Conservation (phyloP, 352 stramenopile genomes). For the Pythium phragmitis region DNA sequence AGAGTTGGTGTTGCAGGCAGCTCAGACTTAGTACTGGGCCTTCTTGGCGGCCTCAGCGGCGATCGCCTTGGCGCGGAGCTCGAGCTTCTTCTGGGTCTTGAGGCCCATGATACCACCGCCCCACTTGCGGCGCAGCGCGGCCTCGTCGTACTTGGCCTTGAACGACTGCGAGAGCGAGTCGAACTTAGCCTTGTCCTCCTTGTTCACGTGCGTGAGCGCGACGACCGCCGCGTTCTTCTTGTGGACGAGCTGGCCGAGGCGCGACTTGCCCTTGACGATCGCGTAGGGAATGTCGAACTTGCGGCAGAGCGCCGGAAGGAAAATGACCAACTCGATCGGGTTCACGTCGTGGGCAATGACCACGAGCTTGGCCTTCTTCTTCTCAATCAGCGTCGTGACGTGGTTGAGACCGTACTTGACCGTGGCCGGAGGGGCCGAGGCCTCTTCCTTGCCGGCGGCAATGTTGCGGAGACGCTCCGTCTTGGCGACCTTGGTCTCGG, state of each 20-base stretch:
- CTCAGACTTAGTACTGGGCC: conserved; percentile 89
- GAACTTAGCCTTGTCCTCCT: conserved; percentile 97
- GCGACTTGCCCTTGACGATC: conserved; percentile 99
- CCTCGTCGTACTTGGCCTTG: conserved; percentile 97
- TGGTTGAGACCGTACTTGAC: conserved; percentile 99
- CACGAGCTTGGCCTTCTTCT: conserved; percentile 99
- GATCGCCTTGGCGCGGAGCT: conserved; percentile 97
- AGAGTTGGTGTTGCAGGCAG: conserved; percentile 3
- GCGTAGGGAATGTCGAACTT: conserved; percentile 99
- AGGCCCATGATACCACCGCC: conserved; percentile 99
- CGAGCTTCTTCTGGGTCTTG: conserved; percentile 99
- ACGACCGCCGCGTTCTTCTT: conserved; percentile 97
- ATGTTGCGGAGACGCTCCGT: conserved; percentile 96
- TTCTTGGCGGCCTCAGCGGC: conserved; percentile 99
- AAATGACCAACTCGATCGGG: conserved; percentile 98
- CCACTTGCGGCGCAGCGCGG: conserved; percentile 93
- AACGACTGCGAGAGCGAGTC: conserved; percentile 92
- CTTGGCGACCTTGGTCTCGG: conserved; percentile 98
- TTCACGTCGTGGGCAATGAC: conserved; percentile 99
- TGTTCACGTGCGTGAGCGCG: conserved; percentile 96
- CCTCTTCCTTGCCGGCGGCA: conserved; percentile 92
- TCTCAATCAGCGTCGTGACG: conserved; percentile 98
- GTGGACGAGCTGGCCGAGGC: conserved; percentile 98
- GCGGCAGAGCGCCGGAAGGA: conserved; percentile 96
- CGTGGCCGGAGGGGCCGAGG: conserved; percentile 85